A percentile compares a stretch with the other conserved stretches of the same genome.
Evolutionary conservation across 306 rosid genomes (phyloP).

Genomic region (Prinsepia uniflora): DNA sequence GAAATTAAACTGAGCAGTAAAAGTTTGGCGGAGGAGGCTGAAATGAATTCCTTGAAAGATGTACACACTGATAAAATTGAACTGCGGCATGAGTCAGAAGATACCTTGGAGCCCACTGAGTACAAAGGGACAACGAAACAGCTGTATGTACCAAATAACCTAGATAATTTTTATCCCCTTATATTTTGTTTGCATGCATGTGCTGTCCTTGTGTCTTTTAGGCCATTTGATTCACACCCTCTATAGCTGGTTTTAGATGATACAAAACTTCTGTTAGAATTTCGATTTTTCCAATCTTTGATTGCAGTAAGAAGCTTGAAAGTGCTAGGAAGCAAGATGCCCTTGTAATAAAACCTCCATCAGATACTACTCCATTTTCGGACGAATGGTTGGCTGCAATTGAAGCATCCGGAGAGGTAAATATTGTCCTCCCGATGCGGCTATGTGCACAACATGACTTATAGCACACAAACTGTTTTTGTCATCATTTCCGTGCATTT

Average conservation of each 20-base stretch:
- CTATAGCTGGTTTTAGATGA: background rate
- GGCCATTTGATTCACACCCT: constrained; percentile 5
- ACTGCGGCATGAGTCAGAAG: background rate
- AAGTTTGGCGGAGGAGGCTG: constrained; percentile 29
- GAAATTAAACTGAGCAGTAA: constrained; percentile 27
- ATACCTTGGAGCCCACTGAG: constrained; percentile 10
- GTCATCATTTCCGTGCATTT: background rate
- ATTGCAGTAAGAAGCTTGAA: constrained; percentile 42
- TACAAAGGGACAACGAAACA: constrained; percentile 29
- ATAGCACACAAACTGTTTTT: background rate
- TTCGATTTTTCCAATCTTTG: constrained; percentile 7
- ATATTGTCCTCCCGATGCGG: constrained; percentile 1
- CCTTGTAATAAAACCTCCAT: constrained; percentile 45
- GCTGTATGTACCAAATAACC: constrained; percentile 42
- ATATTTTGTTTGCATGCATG: background rate
- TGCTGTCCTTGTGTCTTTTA: constrained; percentile 6
- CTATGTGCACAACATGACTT: background rate
- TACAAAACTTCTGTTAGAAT: constrained; percentile 9
- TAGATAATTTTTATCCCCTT: constrained; percentile 15
- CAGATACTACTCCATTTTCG: constrained; percentile 66
- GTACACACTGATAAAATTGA: background rate
- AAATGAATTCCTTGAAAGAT: constrained; percentile 2
- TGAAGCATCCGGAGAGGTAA: constrained; percentile 97
- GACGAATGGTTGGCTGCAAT: constrained; percentile 96
- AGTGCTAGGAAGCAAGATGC: constrained; percentile 37